Percentiles rank a stretch among this genome's conserved stretches.
phyloP scores from a whole-genome alignment of 805 yeast genomes.

The Komagataella kurtzmanii region DNA sequence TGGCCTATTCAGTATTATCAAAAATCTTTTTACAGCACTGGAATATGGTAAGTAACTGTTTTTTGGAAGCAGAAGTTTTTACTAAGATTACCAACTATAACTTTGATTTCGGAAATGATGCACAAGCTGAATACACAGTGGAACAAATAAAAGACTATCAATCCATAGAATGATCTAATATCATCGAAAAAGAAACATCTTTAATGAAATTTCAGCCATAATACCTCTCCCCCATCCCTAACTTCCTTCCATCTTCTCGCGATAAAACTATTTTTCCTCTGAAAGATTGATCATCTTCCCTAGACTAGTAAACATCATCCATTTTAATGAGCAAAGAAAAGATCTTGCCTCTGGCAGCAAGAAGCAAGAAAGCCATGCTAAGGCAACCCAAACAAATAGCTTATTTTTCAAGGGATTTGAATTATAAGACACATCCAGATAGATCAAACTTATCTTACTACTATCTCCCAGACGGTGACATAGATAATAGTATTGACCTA shows the following conservation, averaged over 20 bases:
- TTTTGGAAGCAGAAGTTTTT: no score
- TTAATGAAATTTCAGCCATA: neutral
- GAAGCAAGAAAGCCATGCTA: constrained; percentile 54
- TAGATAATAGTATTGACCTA: constrained; percentile 48
- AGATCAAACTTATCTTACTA: constrained; percentile 51
- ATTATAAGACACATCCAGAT: constrained; percentile 38
- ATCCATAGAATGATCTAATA: no score
- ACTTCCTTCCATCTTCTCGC: neutral
- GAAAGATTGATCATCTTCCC: neutral
- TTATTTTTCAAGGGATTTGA: constrained; percentile 48
- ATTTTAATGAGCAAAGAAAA: constrained; percentile 2
- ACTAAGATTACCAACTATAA: no score
- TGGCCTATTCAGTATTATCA: no score
- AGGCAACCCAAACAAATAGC: constrained; percentile 79
- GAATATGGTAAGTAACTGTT: no score
- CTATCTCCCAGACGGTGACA: constrained; percentile 64
- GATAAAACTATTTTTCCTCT: neutral
- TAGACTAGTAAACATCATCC: neutral
- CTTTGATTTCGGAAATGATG: no score
- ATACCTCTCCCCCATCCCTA: neutral
- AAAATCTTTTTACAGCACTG: no score
- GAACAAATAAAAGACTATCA: no score
- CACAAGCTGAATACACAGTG: no score
- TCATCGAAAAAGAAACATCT: no score
- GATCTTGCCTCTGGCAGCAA: constrained; percentile 24